Base-by-base conservation (phyloP, 805 yeast genomes). In the Myxozyma nipponensis region DNA sequence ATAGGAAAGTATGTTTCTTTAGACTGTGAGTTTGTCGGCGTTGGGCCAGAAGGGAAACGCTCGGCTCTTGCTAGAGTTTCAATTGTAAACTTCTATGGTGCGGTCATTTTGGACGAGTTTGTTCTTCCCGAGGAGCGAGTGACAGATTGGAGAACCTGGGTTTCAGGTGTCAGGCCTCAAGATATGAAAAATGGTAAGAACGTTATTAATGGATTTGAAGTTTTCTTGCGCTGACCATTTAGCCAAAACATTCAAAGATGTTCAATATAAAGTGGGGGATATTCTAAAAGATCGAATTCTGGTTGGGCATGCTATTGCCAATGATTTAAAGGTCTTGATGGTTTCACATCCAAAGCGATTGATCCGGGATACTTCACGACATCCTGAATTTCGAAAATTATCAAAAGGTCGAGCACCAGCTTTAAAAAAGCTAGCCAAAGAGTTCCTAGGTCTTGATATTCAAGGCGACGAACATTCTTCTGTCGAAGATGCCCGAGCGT, bases 21-120 rank as follows among this genome's bases (percentile, higher is more conserved):
- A 54, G 98, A 90, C 68, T 89, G 97, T 71, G 98, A 90, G 62
- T 89, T 90, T 72, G 97, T 90, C 1, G 96, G 96, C 9, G 83
- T 85, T 1, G 96, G 96, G 0, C 78, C 77, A 3, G 82, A 81
- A 7, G 95, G 95, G 4, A 52, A 64, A 7, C 62, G 62, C 34
- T 81, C 88, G 3, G 91, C 82, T 1, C 71, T 90, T 15, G 97
- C 95, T 0, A 75, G 97, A 58, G 93, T 89, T 0, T 87, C 96
- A 0, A 71, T 90, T 10, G 96, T 90, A 2, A 88, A 90, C 64
- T 87, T 75, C 64, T 83, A 78, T 62, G 96, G 97, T 0, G 77
- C 78, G 56, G 74, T 79, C 0, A 63, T 90, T 0, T 72, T 83
- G 54, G 97, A 90, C 66, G 70, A 75, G 35, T 90, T 74, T 69